Conservation (phyloP, 2,329 filamentous ascomycete species). For the Diplodia seriata region DNA sequence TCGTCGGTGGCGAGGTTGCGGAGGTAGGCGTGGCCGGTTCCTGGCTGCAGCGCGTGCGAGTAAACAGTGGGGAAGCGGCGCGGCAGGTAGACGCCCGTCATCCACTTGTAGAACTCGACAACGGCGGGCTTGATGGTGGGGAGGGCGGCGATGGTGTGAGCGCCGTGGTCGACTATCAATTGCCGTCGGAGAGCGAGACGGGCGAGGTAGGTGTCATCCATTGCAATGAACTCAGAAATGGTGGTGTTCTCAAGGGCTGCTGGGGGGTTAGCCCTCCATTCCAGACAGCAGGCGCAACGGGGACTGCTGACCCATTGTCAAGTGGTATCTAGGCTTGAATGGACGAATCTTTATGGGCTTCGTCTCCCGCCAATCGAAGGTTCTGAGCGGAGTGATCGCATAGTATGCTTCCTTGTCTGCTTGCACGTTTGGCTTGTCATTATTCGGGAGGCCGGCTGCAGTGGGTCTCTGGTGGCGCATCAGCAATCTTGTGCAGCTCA, state of each 20-base stretch:
- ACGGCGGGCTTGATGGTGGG: constrained; percentile 49
- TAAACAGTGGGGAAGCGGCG: constrained; percentile 61
- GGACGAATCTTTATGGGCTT: constrained; percentile 62
- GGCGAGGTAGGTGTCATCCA: constrained; percentile 65
- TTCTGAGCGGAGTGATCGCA: constrained; percentile 54
- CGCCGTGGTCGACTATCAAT: constrained; percentile 54
- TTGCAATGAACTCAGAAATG: constrained; percentile 62
- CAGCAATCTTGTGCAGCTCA: not conserved
- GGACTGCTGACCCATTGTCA: constrained; percentile 65
- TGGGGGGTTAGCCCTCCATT: not conserved
- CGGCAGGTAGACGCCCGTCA: constrained; percentile 63
- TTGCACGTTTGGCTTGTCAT: not conserved
- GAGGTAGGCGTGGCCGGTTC: constrained; percentile 33
- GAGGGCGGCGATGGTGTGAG: constrained; percentile 50
- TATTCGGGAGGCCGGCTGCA: not conserved
- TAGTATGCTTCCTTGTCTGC: constrained; percentile 45
- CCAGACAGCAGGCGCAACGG: not conserved
- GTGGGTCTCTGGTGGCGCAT: not conserved
- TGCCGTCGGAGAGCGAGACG: constrained; percentile 59
- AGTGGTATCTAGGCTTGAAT: constrained; percentile 67
- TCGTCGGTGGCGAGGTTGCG: constrained; percentile 56
- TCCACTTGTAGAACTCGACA: constrained; percentile 63
- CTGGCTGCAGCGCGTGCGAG: not conserved
- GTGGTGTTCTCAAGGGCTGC: constrained; percentile 61
- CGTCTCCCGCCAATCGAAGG: constrained; percentile 60